phyloP scores from a whole-genome alignment of 2,329 filamentous ascomycete genomes.

The Diaporthe longicolla region DNA sequence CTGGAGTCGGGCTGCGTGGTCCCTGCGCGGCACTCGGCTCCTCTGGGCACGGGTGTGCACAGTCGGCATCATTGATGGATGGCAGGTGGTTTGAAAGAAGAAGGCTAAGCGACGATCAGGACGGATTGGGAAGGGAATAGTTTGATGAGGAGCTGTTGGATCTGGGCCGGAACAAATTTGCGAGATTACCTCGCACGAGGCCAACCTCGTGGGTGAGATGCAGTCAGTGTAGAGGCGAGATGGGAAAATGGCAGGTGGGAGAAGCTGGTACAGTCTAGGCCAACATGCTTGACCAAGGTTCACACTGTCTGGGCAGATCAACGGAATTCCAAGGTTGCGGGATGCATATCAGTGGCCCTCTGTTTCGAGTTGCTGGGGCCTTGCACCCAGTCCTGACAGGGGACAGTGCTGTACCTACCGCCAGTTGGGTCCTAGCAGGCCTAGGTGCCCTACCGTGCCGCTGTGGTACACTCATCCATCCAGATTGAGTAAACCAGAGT shows the following conservation, averaged over 20 bases:
- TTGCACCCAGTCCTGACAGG: background rate
- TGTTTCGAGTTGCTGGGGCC: constrained; percentile 37
- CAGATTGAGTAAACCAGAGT: background rate
- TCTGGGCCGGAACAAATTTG: constrained; percentile 22
- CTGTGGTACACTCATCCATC: background rate
- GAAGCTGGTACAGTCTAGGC: background rate
- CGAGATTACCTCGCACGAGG: constrained; percentile 27
- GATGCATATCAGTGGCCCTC: constrained; percentile 30
- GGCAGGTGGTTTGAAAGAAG: constrained; percentile 1
- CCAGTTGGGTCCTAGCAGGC: no score
- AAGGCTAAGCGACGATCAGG: constrained; percentile 30
- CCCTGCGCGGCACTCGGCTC: constrained; percentile 5
- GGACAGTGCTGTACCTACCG: no score
- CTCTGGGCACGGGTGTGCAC: constrained; percentile 14
- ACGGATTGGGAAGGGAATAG: constrained; percentile 5
- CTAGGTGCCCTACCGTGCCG: background rate
- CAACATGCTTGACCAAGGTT: background rate
- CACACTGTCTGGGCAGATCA: constrained; percentile 19
- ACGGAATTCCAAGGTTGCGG: constrained; percentile 11
- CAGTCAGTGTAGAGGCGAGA: background rate
- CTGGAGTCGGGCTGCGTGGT: constrained; percentile 5
- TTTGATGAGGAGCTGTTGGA: constrained; percentile 31
- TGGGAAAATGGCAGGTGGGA: background rate
- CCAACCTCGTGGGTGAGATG: constrained; percentile 15
- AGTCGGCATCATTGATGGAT: constrained; percentile 1